Conservation (phyloP, 2,329 filamentous ascomycete species). For the Trichoderma harzianum region DNA sequence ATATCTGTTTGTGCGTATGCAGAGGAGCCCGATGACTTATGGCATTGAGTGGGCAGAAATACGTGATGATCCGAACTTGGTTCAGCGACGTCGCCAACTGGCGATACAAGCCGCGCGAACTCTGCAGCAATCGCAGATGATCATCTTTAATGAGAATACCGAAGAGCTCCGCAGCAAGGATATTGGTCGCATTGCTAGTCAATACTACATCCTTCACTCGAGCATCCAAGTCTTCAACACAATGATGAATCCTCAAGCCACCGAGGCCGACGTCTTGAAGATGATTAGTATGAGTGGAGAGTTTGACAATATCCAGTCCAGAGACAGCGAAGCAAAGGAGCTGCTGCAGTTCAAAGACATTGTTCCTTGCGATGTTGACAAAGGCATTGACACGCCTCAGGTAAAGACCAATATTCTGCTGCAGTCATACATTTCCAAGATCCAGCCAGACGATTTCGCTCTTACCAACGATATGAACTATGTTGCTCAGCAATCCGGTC, state of each 20-base stretch:
- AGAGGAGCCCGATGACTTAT: slow-evolving; percentile 83
- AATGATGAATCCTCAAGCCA: slow-evolving; percentile 82
- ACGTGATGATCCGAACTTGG: slow-evolving; percentile 80
- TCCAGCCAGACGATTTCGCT: slow-evolving; percentile 88
- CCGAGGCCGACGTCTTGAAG: slow-evolving; percentile 86
- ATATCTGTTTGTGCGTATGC: slow-evolving; percentile 96
- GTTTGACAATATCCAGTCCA: slow-evolving; percentile 92
- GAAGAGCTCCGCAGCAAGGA: slow-evolving; percentile 94
- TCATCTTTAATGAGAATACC: slow-evolving; percentile 93
- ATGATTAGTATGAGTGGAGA: slow-evolving; percentile 99
- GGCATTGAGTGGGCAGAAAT: slow-evolving; percentile 95
- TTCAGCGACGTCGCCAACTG: slow-evolving; percentile 78
- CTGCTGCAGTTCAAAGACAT: slow-evolving; percentile 67
- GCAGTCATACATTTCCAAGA: slow-evolving; percentile 88
- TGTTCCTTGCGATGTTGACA: slow-evolving; percentile 75
- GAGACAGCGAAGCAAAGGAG: slow-evolving; percentile 88
- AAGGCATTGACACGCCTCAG: slow-evolving; percentile 67
- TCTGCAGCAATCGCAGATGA: slow-evolving; percentile 94
- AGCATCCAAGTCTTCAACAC: slow-evolving; percentile 96
- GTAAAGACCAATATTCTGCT: slow-evolving; percentile 94
- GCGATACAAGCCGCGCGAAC: slow-evolving; percentile 85
- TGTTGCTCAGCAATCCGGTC: slow-evolving; percentile 89
- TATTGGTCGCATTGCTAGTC: slow-evolving; percentile 92
- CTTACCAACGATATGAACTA: slow-evolving; percentile 89
- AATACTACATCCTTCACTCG: slow-evolving; percentile 91